These are phyloP conservation scores for Globisporangium apiculatum DNA, from an alignment of 352 stramenopile genomes.

Conservation along the genomic window DNA sequence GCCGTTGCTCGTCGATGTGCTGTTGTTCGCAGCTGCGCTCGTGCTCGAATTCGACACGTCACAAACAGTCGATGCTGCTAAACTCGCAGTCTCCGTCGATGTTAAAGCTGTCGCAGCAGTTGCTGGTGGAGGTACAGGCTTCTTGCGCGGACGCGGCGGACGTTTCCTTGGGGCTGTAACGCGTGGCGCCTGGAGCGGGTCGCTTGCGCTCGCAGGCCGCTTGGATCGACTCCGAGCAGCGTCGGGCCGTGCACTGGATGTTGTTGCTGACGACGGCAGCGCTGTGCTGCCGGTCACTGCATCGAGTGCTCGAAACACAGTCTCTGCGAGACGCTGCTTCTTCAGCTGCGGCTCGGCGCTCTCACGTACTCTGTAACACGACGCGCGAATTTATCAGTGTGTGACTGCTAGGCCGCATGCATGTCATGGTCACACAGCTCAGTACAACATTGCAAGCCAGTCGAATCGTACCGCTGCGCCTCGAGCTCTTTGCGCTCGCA, in stretches of 20 bases:
- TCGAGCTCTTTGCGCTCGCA: slow-evolving; percentile 10
- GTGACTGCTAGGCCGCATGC: too few relatives aligned
- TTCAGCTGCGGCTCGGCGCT: slow-evolving; percentile 25
- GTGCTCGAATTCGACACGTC: background rate
- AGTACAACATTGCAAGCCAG: background rate
- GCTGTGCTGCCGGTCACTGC: background rate
- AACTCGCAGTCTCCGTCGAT: background rate
- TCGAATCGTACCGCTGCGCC: slow-evolving; percentile 15
- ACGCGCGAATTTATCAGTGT: background rate
- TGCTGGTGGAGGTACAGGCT: slow-evolving; percentile 4
- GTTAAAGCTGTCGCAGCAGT: background rate
- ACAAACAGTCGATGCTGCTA: background rate
- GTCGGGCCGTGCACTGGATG: background rate
- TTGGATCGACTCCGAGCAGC: background rate
- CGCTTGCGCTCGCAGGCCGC: background rate
- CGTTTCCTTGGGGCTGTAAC: slow-evolving; percentile 11
- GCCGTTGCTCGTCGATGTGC: background rate
- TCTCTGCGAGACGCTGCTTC: slow-evolving; percentile 29
- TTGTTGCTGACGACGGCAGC: slow-evolving; percentile 5
- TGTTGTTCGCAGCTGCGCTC: slow-evolving; percentile 6
- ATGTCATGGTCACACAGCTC: background rate
- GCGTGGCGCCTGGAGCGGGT: slow-evolving; percentile 3
- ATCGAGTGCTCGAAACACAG: slow-evolving; percentile 16
- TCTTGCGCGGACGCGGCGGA: slow-evolving; percentile 12
- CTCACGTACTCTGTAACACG: slow-evolving; percentile 7